Conservation (phyloP, 768 basidiomycete genomes). For the Tephrocybe sp. region DNA sequence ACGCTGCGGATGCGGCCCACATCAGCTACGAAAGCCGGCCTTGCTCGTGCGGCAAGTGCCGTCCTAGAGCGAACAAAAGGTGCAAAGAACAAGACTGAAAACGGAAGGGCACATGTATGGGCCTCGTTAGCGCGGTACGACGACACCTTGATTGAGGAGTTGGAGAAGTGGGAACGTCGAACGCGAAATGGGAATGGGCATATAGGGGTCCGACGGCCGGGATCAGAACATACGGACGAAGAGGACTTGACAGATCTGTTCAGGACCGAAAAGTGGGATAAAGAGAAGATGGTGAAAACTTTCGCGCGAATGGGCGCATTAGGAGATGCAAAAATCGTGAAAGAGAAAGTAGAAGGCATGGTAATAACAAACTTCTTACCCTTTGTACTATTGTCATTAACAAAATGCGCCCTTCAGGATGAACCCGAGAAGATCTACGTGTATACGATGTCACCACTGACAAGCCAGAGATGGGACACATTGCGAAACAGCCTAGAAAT, state of each 20-base stretch:
- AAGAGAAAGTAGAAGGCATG: conserved; percentile 25
- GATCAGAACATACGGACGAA: conserved; percentile 33
- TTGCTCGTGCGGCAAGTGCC: conserved; percentile 57
- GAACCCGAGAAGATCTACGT: conserved; percentile 35
- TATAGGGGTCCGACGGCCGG: conserved; percentile 33
- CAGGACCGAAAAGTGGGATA: conserved; percentile 61
- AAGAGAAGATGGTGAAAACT: conserved; percentile 71
- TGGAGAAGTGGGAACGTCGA: conserved; percentile 60
- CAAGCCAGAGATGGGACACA: conserved; percentile 39
- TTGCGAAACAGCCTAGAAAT: conserved; percentile 33
- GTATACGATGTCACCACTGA: conserved; percentile 45
- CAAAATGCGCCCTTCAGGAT: conserved; percentile 21
- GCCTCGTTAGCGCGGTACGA: conserved; percentile 80
- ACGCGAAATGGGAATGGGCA: conserved; percentile 39
- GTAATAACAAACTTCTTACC: conserved; percentile 17
- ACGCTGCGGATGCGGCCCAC: conserved; percentile 59
- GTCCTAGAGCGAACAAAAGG: conserved; percentile 45
- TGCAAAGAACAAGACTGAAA: conserved; percentile 24
- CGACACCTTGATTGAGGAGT: conserved; percentile 58
- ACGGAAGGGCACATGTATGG: conserved; percentile 48
- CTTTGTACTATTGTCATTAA: neutral
- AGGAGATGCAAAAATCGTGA: conserved; percentile 27
- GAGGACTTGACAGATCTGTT: conserved; percentile 43
- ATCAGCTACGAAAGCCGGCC: conserved; percentile 43
- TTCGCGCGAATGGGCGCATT: conserved; percentile 62